Conservation (phyloP, 2,329 filamentous ascomycete genomes). For the Emmonsiellopsis sp. region DNA sequence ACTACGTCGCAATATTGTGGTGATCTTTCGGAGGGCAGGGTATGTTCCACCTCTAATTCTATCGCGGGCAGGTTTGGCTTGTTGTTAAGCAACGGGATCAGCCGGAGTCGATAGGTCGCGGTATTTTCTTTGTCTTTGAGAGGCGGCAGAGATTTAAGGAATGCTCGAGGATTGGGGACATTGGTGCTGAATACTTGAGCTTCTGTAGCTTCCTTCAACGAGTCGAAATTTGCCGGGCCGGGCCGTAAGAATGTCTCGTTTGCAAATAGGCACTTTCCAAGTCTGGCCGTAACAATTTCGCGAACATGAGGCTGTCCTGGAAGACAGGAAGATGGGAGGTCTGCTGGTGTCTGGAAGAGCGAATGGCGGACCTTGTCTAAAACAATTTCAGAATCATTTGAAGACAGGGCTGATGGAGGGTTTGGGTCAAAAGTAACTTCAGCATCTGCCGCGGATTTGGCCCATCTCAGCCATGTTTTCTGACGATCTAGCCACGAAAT, state of each 20-base stretch:
- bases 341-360: constrained; percentile 3
- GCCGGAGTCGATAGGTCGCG: constrained; percentile 21
- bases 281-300: constrained; percentile 28
- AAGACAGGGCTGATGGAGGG: constrained; percentile 7
- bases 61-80: constrained; percentile 18
- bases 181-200: constrained; percentile 26
- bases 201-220: constrained; percentile 23
- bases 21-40: not conserved
- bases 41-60: constrained; percentile 26
- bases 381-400: constrained; percentile 2
- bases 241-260: constrained; percentile 17
- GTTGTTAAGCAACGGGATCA: constrained; percentile 23
- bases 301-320: constrained; percentile 11
- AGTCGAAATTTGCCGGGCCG: constrained; percentile 18
- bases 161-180: constrained; percentile 24
- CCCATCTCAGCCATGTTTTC: constrained; percentile 32
- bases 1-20: constrained; percentile 4
- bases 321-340: not conserved
- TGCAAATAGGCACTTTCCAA: constrained; percentile 32
- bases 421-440: not conserved
- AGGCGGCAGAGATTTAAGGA: constrained; percentile 21
- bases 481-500: constrained; percentile 24
- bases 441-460: constrained; percentile 16
- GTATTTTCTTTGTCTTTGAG: constrained; percentile 9
- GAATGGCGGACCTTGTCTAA: constrained; percentile 7